Evolutionary conservation across 768 basidiomycete genomes (phyloP).

Genomic region (Cystoderma amianthinum): DNA sequence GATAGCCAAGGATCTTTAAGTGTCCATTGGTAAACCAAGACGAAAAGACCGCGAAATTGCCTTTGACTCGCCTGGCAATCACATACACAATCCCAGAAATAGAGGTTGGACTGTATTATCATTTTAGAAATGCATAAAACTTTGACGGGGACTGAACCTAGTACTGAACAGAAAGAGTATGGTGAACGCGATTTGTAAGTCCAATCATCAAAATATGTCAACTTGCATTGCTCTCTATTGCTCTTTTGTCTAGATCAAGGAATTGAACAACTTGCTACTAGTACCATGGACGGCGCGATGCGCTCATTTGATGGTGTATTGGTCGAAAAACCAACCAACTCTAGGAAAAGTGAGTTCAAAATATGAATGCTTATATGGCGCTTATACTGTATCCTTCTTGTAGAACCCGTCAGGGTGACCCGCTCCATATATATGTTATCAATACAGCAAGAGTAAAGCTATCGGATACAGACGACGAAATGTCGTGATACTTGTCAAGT

Average conservation of each 20-base stretch:
- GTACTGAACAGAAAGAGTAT: too few species aligned
- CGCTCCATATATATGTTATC: constrained; percentile 25
- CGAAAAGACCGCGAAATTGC: constrained; percentile 49
- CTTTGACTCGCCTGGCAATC: constrained; percentile 25
- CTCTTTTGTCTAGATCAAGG: constrained; percentile 33
- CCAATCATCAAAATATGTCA: too few species aligned
- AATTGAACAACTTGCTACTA: constrained; percentile 73
- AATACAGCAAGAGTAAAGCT: constrained; percentile 83
- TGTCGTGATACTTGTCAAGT: constrained; percentile 38
- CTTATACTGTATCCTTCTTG: constrained; percentile 41
- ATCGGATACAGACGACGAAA: constrained; percentile 83
- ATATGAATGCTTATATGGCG: too few species aligned
- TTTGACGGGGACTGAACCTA: too few species aligned
- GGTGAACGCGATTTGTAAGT: too few species aligned
- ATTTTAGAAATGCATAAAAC: too few species aligned
- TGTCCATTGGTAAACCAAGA: constrained; percentile 80
- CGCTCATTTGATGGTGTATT: constrained; percentile 80
- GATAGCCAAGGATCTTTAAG: constrained; percentile 85
- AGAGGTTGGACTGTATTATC: too few species aligned
- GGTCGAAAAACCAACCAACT: constrained; percentile 70
- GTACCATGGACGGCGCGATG: constrained; percentile 77
- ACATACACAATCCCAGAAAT: constrained; percentile 47
- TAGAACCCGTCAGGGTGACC: constrained; percentile 79
- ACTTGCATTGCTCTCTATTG: not conserved
- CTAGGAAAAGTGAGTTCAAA: constrained; percentile 66